Evolutionary conservation across 768 basidiomycete species (phyloP).

Genomic region (Kwoniella bestiolae): DNA sequence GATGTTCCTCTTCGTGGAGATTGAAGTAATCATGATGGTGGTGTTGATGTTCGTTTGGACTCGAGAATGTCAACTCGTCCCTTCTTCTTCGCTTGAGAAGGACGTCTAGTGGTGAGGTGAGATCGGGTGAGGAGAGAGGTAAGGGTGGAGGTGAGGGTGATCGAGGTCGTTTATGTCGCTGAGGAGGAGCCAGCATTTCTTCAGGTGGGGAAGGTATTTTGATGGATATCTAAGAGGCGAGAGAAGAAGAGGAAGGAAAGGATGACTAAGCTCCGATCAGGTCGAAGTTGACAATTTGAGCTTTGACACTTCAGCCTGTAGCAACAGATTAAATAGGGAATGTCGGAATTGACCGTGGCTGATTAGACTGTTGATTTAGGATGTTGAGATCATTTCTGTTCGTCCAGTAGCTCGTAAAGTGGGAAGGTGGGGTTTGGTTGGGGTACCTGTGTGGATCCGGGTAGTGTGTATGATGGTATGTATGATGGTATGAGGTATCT

Average conservation of each 20-base stretch:
- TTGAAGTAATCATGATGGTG: constrained; percentile 13
- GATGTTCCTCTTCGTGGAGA: neutral
- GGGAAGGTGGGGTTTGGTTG: no score
- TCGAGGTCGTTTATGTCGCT: constrained; percentile 26
- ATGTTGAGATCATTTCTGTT: neutral
- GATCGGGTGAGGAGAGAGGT: constrained; percentile 14
- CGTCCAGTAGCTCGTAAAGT: no score
- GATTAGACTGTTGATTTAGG: constrained; percentile 1
- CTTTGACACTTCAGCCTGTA: neutral
- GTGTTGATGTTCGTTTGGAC: constrained; percentile 6
- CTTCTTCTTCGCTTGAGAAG: constrained; percentile 41
- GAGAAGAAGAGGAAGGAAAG: neutral
- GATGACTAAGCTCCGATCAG: neutral
- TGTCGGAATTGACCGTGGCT: constrained; percentile 4
- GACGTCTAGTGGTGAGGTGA: constrained; percentile 45
- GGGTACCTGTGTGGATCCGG: no score
- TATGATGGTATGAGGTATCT: no score
- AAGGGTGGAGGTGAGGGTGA: constrained; percentile 28
- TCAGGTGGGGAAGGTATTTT: neutral
- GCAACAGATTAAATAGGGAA: neutral
- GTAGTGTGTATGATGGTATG: no score
- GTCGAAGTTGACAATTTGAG: neutral
- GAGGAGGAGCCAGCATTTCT: constrained; percentile 22
- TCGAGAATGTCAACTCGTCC: constrained; percentile 21
- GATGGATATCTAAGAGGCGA: neutral